These are phyloP conservation scores for Hypoxylon rubiginosum DNA, from an alignment of 2,329 filamentous ascomycete species.

Conservation along the genomic window DNA sequence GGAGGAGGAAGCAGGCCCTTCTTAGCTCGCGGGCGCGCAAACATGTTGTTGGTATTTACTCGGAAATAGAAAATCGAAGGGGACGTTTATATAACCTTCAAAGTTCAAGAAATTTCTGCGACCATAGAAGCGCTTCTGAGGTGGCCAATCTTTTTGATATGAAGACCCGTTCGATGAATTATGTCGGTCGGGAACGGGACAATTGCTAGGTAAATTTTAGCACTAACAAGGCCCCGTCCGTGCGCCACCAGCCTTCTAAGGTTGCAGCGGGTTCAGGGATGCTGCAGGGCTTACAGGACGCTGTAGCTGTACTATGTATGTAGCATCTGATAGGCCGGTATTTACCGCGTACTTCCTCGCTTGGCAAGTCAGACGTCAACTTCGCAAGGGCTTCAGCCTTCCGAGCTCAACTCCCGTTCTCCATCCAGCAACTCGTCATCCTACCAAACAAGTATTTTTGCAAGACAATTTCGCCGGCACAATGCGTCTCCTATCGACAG, in stretches of 20 bases:
- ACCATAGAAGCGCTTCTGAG: background rate
- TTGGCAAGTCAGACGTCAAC: slow-evolving; percentile 24
- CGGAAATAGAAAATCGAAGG: background rate
- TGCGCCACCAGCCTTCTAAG: slow-evolving; percentile 13
- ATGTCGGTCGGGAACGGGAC: background rate
- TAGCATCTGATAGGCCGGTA: slow-evolving; percentile 32
- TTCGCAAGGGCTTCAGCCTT: slow-evolving; percentile 33
- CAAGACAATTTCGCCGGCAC: slow-evolving; percentile 40
- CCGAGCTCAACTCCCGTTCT: slow-evolving; percentile 25
- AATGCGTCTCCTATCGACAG: slow-evolving; percentile 69
- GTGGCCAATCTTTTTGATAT: background rate
- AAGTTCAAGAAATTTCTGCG: background rate
- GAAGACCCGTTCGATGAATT: background rate
- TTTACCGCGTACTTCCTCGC: slow-evolving; percentile 27
- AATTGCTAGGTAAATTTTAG: slow-evolving; percentile 5
- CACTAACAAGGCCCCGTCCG: slow-evolving; percentile 16
- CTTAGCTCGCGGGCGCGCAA: slow-evolving; percentile 71
- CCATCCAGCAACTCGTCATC: slow-evolving; percentile 22
- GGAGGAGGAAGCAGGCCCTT: slow-evolving; percentile 69
- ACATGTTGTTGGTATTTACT: slow-evolving; percentile 52
- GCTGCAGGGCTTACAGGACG: slow-evolving; percentile 24
- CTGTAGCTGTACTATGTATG: slow-evolving; percentile 7
- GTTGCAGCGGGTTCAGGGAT: slow-evolving; percentile 28
- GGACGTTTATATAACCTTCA: background rate
- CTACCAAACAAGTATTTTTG: slow-evolving; percentile 12